Percentiles rank a stretch among this genome's conserved stretches.
Conservation (phyloP, 202 grass and related monocot genomes). For the Setaria viridis region DNA sequence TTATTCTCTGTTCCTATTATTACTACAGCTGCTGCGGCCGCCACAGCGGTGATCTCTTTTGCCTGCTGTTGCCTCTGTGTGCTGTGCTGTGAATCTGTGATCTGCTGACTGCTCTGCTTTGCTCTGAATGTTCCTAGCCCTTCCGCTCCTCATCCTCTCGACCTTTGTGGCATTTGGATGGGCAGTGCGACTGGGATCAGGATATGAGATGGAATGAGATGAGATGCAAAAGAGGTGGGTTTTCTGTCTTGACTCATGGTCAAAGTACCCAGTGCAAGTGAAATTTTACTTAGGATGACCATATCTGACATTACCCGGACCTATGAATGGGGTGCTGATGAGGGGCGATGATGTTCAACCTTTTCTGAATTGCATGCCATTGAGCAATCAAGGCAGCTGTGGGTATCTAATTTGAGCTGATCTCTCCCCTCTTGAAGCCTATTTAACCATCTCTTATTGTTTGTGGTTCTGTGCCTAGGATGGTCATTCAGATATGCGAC, state of each 20-base stretch:
- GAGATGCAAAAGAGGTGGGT: not conserved
- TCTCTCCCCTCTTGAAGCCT: conserved; percentile 1
- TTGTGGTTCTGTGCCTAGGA: conserved; percentile 36
- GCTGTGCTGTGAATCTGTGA: not conserved
- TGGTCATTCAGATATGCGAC: conserved; percentile 31
- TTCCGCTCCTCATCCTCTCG: not conserved
- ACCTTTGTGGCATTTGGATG: not conserved
- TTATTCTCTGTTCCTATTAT: not conserved
- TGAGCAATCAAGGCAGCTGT: conserved; percentile 13
- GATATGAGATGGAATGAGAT: not conserved
- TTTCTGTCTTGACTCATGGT: not conserved
- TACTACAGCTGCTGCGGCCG: not conserved
- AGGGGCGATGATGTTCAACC: conserved; percentile 34
- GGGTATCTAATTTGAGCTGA: not conserved
- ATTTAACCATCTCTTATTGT: not conserved
- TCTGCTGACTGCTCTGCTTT: not conserved
- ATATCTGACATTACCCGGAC: not conserved
- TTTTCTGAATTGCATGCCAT: conserved; percentile 24
- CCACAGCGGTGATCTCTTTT: not conserved
- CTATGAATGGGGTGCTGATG: not conserved
- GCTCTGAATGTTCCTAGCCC: not conserved
- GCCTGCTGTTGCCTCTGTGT: not conserved
- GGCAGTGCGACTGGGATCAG: not conserved
- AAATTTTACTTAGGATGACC: not conserved
- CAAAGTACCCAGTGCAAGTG: not conserved